These are phyloP conservation scores for Sicyos edulis DNA, from an alignment of 306 rosid species.

Conservation along the genomic window DNA sequence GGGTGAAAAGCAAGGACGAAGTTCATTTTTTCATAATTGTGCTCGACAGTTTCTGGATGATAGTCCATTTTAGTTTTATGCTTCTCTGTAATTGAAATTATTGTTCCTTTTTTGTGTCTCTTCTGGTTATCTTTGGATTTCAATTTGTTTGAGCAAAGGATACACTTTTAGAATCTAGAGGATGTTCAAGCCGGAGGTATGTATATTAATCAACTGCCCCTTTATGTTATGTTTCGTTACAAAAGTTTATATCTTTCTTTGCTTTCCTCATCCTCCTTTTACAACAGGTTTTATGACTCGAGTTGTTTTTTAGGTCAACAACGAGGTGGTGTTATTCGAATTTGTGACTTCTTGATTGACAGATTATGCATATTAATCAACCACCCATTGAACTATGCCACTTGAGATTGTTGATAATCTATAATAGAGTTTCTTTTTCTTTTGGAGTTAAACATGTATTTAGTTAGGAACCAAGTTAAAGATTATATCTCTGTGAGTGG, in stretches of 20 bases:
- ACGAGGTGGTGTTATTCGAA: no score
- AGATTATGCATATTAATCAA: no score
- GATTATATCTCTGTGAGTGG: no score
- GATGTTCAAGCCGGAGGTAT: conserved; percentile 3
- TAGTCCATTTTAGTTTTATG: conserved; percentile 15
- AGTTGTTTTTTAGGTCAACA: no score
- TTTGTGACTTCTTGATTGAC: no score
- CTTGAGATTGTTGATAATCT: neutral
- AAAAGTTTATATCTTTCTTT: neutral
- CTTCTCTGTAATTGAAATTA: conserved; percentile 20
- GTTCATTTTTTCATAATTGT: conserved; percentile 20
- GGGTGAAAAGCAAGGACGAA: conserved; percentile 18
- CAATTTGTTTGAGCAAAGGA: conserved; percentile 16
- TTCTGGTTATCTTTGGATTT: neutral
- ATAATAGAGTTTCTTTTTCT: neutral
- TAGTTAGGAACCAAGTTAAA: no score
- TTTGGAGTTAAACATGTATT: no score
- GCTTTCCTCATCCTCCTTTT: no score
- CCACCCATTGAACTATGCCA: no score
- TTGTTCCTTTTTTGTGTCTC: neutral
- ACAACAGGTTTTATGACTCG: no score
- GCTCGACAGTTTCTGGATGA: conserved; percentile 12
- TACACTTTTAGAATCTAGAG: neutral
- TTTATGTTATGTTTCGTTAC: conserved; percentile 9
- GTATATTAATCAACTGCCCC: conserved; percentile 4